Evolutionary conservation across 108 stramenopile species (phyloP).

Genomic region (Parietichytrium sp.): DNA sequence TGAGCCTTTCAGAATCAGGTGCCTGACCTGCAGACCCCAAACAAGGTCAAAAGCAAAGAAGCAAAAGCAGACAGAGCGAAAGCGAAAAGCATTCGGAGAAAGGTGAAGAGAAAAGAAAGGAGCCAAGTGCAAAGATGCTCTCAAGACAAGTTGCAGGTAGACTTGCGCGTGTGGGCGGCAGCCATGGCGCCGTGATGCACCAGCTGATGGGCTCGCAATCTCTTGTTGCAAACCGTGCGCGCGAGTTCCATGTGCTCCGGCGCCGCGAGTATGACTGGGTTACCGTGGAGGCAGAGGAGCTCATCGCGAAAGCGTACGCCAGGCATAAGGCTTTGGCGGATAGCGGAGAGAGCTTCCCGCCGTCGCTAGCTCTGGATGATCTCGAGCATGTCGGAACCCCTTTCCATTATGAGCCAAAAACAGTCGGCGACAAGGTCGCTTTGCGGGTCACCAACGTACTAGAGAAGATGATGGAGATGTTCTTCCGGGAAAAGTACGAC

Average conservation of each 20-base stretch:
- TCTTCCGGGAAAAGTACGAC: constrained; percentile 38
- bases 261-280: constrained; percentile 23
- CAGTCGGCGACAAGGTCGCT: constrained; percentile 17
- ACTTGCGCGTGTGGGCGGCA: too few species aligned
- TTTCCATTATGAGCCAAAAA: constrained; percentile 15
- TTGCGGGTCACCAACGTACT: background rate
- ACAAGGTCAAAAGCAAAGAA: too few species aligned
- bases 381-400: background rate
- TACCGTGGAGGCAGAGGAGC: background rate
- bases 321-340: background rate
- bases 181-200: constrained; percentile 68
- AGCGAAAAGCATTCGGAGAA: too few species aligned
- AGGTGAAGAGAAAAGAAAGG: too few species aligned
- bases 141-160: too few species aligned
- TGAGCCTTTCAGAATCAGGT: too few species aligned
- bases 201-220: constrained; percentile 68
- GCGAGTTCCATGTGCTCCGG: background rate
- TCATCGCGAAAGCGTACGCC: background rate
- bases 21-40: too few species aligned
- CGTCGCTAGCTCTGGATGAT: background rate
- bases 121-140: too few species aligned
- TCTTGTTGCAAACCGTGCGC: constrained; percentile 54
- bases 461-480: constrained; percentile 59
- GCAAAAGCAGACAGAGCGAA: too few species aligned
- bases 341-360: background rate